Conservation (phyloP, 768 basidiomycete species). For the Mycena pura region DNA sequence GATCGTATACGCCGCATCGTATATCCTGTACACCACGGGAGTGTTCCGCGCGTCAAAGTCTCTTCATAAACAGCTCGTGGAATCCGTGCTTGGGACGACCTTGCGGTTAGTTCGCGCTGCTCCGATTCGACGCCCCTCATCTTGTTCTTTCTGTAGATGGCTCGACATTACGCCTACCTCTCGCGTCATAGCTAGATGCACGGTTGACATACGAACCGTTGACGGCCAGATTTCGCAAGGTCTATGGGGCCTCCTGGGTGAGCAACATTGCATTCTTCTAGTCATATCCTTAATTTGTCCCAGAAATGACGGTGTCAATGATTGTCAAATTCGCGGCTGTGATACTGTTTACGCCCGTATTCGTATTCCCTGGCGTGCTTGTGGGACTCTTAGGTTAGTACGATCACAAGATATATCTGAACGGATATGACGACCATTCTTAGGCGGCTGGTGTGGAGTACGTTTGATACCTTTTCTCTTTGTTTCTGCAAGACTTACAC, state of each 20-base stretch:
- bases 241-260: conserved; percentile 32
- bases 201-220: conserved; percentile 52
- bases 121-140: neutral
- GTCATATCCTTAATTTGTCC: conserved; percentile 34
- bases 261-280: conserved; percentile 39
- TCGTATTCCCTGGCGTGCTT: conserved; percentile 38
- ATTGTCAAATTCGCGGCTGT: conserved; percentile 40
- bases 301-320: conserved; percentile 29
- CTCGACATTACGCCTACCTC: conserved; percentile 29
- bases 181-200: conserved; percentile 55
- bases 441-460: conserved; percentile 40
- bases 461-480: neutral
- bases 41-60: conserved; percentile 46
- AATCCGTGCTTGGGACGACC: conserved; percentile 52
- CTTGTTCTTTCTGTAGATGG: conserved; percentile 32
- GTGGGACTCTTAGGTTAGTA: conserved; percentile 25
- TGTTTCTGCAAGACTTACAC: neutral
- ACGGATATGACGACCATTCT: too few relatives aligned
- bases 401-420: neutral
- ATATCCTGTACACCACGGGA: conserved; percentile 42
- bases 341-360: conserved; percentile 36
- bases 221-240: conserved; percentile 42
- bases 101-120: conserved; percentile 43
- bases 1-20: conserved; percentile 36
- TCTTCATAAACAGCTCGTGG: conserved; percentile 48